Percentiles rank a stretch among this genome's conserved stretches.
Evolutionary conservation across 2,329 filamentous ascomycete genomes (phyloP).

Genomic region (Xylaria sp.): DNA sequence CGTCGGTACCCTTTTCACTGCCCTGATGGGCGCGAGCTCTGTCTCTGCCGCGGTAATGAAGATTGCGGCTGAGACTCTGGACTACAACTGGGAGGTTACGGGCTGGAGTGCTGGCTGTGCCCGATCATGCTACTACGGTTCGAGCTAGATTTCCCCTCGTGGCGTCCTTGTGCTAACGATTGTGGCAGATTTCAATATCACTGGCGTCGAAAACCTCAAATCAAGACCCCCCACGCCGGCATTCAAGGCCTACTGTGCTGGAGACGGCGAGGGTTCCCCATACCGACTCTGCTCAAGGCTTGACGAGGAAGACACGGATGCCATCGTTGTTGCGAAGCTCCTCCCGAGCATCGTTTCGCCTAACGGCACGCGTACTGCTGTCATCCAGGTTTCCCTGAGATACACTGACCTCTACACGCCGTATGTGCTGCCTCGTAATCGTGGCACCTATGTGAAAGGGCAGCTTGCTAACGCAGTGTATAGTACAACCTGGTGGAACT

Average conservation of each 20-base stretch:
- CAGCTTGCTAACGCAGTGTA: constrained; percentile 21
- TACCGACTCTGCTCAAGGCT: constrained; percentile 37
- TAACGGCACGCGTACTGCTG: constrained; percentile 29
- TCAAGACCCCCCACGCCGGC: constrained; percentile 36
- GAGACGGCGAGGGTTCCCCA: constrained; percentile 36
- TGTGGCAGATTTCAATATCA: constrained; percentile 40
- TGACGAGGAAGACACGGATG: constrained; percentile 32
- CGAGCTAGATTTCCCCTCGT: constrained; percentile 1
- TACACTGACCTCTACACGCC: constrained; percentile 38
- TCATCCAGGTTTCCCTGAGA: constrained; percentile 41
- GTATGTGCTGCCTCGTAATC: constrained; percentile 30
- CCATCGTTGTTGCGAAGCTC: constrained; percentile 40
- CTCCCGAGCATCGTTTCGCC: constrained; percentile 31
- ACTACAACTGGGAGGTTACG: constrained; percentile 40
- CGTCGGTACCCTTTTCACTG: constrained; percentile 32
- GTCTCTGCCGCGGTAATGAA: constrained; percentile 32
- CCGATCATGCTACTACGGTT: constrained; percentile 38
- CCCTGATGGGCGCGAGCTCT: constrained; percentile 31
- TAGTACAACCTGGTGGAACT: constrained; percentile 43
- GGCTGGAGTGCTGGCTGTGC: constrained; percentile 35
- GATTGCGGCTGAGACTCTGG: constrained; percentile 27
- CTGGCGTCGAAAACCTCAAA: constrained; percentile 36
- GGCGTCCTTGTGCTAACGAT: constrained; percentile 24
- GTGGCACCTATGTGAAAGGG: constrained; percentile 1
- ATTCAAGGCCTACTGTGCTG: constrained; percentile 42